phyloP scores from a whole-genome alignment of 257 asterid genomes.

The Nicotiana tomentosiformis region DNA sequence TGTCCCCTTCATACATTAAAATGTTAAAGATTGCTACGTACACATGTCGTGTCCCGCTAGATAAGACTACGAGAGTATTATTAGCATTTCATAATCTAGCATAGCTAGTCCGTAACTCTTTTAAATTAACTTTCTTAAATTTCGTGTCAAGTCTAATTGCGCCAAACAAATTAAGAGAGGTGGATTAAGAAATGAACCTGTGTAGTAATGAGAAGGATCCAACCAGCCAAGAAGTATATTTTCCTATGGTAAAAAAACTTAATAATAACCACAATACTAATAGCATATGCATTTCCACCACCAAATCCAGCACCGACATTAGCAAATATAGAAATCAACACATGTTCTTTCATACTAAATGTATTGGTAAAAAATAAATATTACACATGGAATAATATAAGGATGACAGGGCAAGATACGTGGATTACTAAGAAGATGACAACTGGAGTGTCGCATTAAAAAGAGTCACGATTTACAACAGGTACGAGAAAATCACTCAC shows the following conservation, averaged over 20 bases:
- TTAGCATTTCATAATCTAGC: neutral
- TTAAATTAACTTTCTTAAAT: neutral
- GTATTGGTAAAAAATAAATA: no score
- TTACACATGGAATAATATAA: no score
- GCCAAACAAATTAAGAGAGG: neutral
- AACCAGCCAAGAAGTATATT: conserved; percentile 43
- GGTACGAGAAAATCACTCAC: no score
- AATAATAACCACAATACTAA: conserved; percentile 43
- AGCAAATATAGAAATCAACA: conserved; percentile 60
- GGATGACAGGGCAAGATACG: no score
- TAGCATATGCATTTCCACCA: conserved; percentile 48
- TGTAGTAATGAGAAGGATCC: conserved; percentile 55
- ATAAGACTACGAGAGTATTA: no score
- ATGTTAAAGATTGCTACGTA: no score
- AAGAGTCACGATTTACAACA: no score
- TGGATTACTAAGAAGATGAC: no score
- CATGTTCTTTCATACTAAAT: conserved; percentile 65
- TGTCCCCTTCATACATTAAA: no score
- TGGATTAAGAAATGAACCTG: conserved; percentile 29
- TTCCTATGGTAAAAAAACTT: conserved; percentile 49
- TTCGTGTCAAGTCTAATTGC: neutral
- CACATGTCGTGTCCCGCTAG: no score
- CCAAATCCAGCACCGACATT: conserved; percentile 56
- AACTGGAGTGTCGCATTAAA: no score
- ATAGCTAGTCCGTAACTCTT: neutral